Conservation (phyloP, 2,329 filamentous ascomycete genomes). For the Xylaria sp. region DNA sequence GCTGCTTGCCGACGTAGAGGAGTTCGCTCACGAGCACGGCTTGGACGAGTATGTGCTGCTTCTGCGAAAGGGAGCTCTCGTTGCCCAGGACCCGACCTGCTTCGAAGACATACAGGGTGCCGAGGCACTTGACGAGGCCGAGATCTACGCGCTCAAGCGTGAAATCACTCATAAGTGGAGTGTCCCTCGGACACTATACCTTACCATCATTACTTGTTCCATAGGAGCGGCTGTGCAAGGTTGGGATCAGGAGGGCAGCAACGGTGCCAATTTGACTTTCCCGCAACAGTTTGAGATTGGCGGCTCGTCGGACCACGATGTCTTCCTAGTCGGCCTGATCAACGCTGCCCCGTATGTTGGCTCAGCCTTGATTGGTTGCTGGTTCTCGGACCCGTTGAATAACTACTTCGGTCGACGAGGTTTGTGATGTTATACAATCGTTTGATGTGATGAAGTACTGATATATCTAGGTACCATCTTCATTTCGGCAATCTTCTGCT, state of each 20-base stretch:
- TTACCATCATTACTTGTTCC: constrained; percentile 71
- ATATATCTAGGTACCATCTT: constrained; percentile 71
- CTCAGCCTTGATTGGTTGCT: constrained; percentile 58
- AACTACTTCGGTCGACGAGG: constrained; percentile 64
- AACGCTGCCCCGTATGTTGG: constrained; percentile 55
- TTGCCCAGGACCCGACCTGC: constrained; percentile 71
- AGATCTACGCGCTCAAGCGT: constrained; percentile 63
- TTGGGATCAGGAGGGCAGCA: constrained; percentile 70
- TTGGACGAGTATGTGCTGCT: constrained; percentile 62
- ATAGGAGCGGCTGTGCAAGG: constrained; percentile 72
- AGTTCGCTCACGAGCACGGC: constrained; percentile 63
- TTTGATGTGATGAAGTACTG: constrained; percentile 1
- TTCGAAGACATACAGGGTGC: constrained; percentile 65
- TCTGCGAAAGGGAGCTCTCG: constrained; percentile 72
- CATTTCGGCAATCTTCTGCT: constrained; percentile 73
- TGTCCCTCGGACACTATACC: constrained; percentile 65
- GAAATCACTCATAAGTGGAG: constrained; percentile 73
- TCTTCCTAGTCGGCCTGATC: constrained; percentile 59
- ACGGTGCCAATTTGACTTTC: constrained; percentile 68
- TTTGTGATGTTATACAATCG: constrained; percentile 10
- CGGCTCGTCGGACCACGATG: constrained; percentile 25
- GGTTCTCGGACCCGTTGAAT: constrained; percentile 65
- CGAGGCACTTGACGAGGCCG: constrained; percentile 62
- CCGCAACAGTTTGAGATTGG: constrained; percentile 59
- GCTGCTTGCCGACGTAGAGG: constrained; percentile 59